These are phyloP conservation scores for Emergomyces orientalis DNA, from an alignment of 2,329 filamentous ascomycete genomes.

Conservation along the genomic window DNA sequence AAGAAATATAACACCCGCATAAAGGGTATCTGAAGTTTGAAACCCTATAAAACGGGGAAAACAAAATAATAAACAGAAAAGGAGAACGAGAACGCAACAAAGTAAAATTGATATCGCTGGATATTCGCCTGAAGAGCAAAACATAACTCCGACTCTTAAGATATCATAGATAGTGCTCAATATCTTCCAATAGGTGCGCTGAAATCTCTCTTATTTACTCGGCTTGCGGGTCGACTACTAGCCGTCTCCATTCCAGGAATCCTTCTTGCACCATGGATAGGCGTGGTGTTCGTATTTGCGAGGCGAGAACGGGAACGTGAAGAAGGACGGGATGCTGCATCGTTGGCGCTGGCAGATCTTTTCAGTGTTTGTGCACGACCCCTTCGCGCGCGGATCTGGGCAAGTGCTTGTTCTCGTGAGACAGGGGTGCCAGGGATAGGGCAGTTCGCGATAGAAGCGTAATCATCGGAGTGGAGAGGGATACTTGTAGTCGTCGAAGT, in stretches of 20 bases:
- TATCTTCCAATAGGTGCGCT: constrained; percentile 31
- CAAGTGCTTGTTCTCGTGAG: constrained; percentile 40
- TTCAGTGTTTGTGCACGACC: constrained; percentile 35
- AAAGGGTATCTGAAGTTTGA: not conserved
- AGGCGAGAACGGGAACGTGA: constrained; percentile 17
- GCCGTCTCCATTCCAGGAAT: constrained; percentile 27
- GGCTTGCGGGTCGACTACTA: constrained; percentile 17
- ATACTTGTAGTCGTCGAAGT: constrained; percentile 24
- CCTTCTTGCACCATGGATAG: constrained; percentile 18
- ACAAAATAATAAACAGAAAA: not conserved
- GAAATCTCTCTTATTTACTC: constrained; percentile 26
- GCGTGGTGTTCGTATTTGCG: constrained; percentile 9
- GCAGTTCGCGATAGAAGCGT: constrained; percentile 15
- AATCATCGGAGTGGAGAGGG: constrained; percentile 25
- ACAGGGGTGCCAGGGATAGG: constrained; percentile 36
- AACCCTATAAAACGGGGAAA: not conserved
- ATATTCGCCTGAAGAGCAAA: not conserved
- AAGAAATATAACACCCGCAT: not conserved
- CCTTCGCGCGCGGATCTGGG: constrained; percentile 41
- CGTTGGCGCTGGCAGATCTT: constrained; percentile 33
- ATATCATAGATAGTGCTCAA: constrained; percentile 14
- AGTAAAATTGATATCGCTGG: not conserved
- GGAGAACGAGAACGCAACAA: not conserved
- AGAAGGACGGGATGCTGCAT: constrained; percentile 24
- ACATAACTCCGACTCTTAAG: not conserved